Evolutionary conservation across 78 protist genomes (phyloP), one percentile per base, ranked within the genome.

Genomic region (Dictyostelium firmibasis): DNA sequence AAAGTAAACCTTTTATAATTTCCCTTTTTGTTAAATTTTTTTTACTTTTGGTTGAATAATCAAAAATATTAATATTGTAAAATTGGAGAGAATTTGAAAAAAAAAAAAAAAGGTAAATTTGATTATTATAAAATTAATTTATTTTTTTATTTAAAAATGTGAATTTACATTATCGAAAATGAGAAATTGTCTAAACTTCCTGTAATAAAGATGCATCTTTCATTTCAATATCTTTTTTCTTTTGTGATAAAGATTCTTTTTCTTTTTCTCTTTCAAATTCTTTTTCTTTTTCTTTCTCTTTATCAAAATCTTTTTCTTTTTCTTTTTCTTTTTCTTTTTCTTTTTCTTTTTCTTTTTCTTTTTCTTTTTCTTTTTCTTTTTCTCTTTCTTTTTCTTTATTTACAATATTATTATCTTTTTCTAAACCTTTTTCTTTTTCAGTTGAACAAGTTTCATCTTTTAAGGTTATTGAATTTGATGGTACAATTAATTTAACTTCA

Each of bases 161-260:
- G 67, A 57, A 57, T 57, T 20, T 57, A 57, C 67, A 57, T 57
- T 57, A 57, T 57, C 20, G 67, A 50, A 50, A 50, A 16, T 50
- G n/a, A 20, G 67, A 11, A 67, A 27, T 67, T 25, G 0, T 67
- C 25, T 67, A 67, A 29, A 67, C 75, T 27, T 67, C 75, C 27
- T 67, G 75, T 67, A 67, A 67, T 72, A 72, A 33, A 5, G 79
- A 72, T 4, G 44, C 35, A 33, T 72, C 79, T 33, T 72, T 72
- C 79, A 72, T 72, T 20, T 72, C 79, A 72, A 72, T 72, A 72
- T 72, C 79, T 72, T 72, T 72, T 25, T 67, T 33, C 27, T 67
- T 67, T 67, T 67, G 75, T 29, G 33, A 16, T 33, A 72, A 14
- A 4, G 79, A 72, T 72, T 29, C 43, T 72, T 72, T 70, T 70